Base-by-base conservation (phyloP, 257 asterid genomes). In the Ilex asprella region DNA sequence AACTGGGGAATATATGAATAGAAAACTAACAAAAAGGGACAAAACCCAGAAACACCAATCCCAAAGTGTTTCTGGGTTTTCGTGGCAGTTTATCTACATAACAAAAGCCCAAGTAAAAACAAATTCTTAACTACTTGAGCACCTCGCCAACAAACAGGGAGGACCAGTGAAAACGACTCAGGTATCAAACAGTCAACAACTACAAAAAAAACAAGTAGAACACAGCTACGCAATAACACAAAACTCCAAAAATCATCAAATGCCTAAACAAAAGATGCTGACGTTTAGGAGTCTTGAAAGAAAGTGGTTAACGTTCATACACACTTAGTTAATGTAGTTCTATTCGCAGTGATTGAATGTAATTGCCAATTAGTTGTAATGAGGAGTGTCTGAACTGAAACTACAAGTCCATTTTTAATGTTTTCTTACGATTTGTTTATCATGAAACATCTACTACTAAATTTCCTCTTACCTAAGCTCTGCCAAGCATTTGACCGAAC, bases 41-140 rank as follows among this genome's bases (percentile, higher is more conserved):
- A 31, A 51, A 66, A 46, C 77, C 73, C 68, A 75, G 70, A 72
- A 63, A 66, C 67, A 46, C 32, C 56, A 74, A 71, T 39, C 43
- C 56, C 66, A 31, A 69, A 70, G 31, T 56, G 60, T 58, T 62
- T 66, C 59, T 60, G 66, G 67, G 79, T 53, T 54, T 71, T 60
- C 57, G 51, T 30, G 46, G 63, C 57, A 46, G 27, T 59, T 59
- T 81, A 63, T 54, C 41, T 32, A 76, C 65, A 60, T 58, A 21
- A 21, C 27, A 21, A 21, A 58, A 46, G 15, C 52, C 57, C 1
- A 21, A 21, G 1, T 21, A 21, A 21, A 53, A 53, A 53, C 10
- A 14, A 14, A 21, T 21, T 21, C 27, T 14, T 6, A 21, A 21
- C 27, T 0, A 14, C 30, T 6, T 4, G 57, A 14, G 30, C 6